A percentile compares a stretch with the other conserved stretches of the same genome.
Evolutionary conservation across 176 grass and related monocot species (phyloP).

Genomic region (Cenchrus purpureus): DNA sequence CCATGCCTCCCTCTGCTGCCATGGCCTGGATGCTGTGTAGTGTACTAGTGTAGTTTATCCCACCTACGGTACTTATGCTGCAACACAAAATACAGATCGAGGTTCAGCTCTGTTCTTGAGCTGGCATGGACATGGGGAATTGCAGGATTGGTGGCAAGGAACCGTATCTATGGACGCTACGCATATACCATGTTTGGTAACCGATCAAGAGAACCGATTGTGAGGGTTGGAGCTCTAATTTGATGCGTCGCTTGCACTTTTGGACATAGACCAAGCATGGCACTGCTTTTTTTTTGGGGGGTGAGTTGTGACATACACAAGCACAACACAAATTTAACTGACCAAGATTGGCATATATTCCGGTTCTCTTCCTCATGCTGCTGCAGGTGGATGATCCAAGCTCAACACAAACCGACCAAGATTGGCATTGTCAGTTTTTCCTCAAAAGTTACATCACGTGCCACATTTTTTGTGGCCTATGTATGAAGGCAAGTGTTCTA

Average conservation of each 20-base stretch:
- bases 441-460: no score
- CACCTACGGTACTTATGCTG: no score
- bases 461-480: no score
- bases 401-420: neutral
- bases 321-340: no score
- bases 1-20: no score
- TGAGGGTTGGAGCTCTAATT: neutral
- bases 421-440: neutral
- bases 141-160: neutral
- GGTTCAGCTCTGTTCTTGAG: no score
- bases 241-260: constrained; percentile 8
- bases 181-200: neutral
- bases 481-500: no score
- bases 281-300: neutral
- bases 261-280: neutral
- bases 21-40: no score
- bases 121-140: no score
- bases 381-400: neutral
- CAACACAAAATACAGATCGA: no score
- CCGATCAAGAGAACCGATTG: neutral
- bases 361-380: neutral
- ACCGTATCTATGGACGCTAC: neutral
- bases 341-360: neutral
- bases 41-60: no score
- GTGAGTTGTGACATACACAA: neutral